Base-by-base conservation (phyloP, 805 yeast species). In the Metschnikowia henanensis region DNA sequence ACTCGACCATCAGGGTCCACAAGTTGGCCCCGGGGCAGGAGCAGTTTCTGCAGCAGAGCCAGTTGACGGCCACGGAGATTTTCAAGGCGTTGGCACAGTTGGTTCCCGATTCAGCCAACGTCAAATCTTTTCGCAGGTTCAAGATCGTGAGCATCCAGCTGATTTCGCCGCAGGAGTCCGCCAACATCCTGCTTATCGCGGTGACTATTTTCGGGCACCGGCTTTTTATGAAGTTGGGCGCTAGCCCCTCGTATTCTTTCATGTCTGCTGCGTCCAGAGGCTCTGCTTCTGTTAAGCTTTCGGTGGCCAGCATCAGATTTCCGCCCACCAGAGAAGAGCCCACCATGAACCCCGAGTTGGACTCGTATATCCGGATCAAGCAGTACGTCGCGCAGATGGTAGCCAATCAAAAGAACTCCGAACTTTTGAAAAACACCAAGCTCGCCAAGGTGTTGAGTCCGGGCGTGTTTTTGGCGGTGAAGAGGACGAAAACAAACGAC, bases 171-270 rank as follows among this genome's bases (percentile, higher is more conserved):
- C 60, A 64, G 17, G 96, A 89, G 61, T 84, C 89, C 33, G 68
- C 77, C 23, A 82, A 83, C 40, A 68, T 88, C 19, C 88, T 80
- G 57, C 66, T 90, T 41, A 81, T 90, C 38, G 95, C 95, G 0
- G 74, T 87, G 13, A 87, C 96, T 0, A 73, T 80, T 37, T 84
- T 82, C 49, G 97, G 97, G n/a, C 86, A 87, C 53, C 77, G 97
- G 52, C 70, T 90, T 20, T 83, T 79, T 48, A 62, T 83, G 39
- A 77, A 81, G 50, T 52, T 71, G 23, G 80, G 87, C 34, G 46
- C 59, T n/a, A 45, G 57, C 8, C 46, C 65, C 9, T 49, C 66
- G 3, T 53, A 59, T 28, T 52, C 59, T 12, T 57, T 57, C 44
- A 51, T 59, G 35, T 55, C 64, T 8, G 46, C 58, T 18, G 49